These are phyloP conservation scores for Eucalyptus marginata DNA, from an alignment of 345 rosid genomes.

Conservation along the genomic window DNA sequence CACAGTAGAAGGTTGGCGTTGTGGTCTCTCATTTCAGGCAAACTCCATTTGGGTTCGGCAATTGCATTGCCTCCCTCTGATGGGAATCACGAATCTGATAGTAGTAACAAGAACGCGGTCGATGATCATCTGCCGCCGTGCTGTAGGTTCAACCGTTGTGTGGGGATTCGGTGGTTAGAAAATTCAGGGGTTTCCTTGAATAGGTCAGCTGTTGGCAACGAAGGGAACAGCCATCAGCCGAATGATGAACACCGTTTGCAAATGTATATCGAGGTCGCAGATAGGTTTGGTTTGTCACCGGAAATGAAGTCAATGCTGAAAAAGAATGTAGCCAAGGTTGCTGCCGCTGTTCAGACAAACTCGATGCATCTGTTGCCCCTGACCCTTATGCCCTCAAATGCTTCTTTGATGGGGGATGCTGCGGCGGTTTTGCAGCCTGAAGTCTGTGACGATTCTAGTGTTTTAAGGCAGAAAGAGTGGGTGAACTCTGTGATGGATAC, in stretches of 20 bases:
- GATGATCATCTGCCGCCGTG: slow-evolving; percentile 35
- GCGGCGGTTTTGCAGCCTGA: slow-evolving; percentile 1
- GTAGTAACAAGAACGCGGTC: slow-evolving; percentile 20
- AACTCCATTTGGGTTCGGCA: slow-evolving; percentile 69
- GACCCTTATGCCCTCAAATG: slow-evolving; percentile 16
- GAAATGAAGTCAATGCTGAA: slow-evolving; percentile 71
- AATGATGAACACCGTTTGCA: slow-evolving; percentile 9
- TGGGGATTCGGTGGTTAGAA: slow-evolving; percentile 40
- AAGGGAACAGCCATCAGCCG: not conserved
- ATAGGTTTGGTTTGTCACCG: slow-evolving; percentile 77
- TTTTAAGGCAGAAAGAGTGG: not conserved
- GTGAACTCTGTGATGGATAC: not conserved
- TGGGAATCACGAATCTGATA: slow-evolving; percentile 12
- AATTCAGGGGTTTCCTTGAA: not conserved
- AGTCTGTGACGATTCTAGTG: not conserved
- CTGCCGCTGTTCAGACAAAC: slow-evolving; percentile 76
- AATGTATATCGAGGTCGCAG: slow-evolving; percentile 65
- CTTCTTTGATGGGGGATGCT: slow-evolving; percentile 14
- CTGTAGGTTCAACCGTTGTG: slow-evolving; percentile 80
- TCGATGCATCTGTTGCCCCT: slow-evolving; percentile 42
- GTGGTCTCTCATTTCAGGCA: slow-evolving; percentile 91
- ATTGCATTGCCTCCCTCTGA: slow-evolving; percentile 19
- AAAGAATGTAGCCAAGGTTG: slow-evolving; percentile 84
- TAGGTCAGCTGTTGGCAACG: not conserved
- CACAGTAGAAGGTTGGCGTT: slow-evolving; percentile 92